These are phyloP conservation scores for Apiospora saccharicola DNA, from an alignment of 2,329 filamentous ascomycete species.

Conservation along the genomic window DNA sequence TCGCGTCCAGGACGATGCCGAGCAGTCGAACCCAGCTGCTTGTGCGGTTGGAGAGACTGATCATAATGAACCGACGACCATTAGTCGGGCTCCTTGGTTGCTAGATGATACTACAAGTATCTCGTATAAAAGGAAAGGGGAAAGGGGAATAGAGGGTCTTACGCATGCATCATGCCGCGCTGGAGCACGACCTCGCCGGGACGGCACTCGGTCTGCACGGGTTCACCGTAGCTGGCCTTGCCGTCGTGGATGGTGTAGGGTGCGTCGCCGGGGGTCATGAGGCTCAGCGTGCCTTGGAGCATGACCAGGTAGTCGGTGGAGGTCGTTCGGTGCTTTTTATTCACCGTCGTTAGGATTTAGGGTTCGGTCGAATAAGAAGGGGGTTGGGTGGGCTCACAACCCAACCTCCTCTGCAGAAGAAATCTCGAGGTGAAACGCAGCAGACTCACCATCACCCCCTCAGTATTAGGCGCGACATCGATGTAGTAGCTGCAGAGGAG, in stretches of 20 bases:
- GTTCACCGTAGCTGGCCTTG: slow-evolving; percentile 36
- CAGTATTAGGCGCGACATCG: not conserved
- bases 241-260: slow-evolving; percentile 37
- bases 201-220: slow-evolving; percentile 38
- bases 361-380: no score
- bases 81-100: not conserved
- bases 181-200: slow-evolving; percentile 42
- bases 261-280: slow-evolving; percentile 36
- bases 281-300: slow-evolving; percentile 38
- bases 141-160: slow-evolving; percentile 35
- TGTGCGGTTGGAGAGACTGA: slow-evolving; percentile 40
- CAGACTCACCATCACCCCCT: not conserved
- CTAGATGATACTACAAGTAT: not conserved
- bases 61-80: not conserved
- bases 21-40: slow-evolving; percentile 39
- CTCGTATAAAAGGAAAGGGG: not conserved
- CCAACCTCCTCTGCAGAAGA: no score
- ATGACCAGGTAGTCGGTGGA: slow-evolving; percentile 44
- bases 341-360: not conserved
- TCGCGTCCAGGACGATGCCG: slow-evolving; percentile 34
- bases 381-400: no score
- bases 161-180: slow-evolving; percentile 44
- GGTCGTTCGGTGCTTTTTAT: slow-evolving; percentile 41
- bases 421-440: no score
- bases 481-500: not conserved